Evolutionary conservation across 2,329 filamentous ascomycete genomes (phyloP).

Genomic region (Apiospora marii): DNA sequence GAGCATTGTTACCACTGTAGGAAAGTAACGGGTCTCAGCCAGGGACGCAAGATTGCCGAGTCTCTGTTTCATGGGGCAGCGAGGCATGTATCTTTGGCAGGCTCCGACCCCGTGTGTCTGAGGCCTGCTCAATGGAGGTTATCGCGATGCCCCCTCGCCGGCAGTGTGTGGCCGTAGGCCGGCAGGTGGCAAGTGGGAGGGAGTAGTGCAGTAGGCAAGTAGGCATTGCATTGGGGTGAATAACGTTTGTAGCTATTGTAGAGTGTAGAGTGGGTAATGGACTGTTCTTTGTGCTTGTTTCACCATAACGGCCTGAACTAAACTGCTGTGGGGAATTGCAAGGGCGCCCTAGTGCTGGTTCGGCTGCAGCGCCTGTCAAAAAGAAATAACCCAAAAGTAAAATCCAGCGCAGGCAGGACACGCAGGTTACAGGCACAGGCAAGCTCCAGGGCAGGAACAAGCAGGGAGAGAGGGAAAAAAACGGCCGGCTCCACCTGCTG

Average conservation of each 20-base stretch:
- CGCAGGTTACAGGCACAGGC: not conserved
- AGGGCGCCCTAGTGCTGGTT: not conserved
- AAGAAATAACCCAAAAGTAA: slow-evolving; percentile 3
- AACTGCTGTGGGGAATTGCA: not conserved
- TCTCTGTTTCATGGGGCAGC: not conserved
- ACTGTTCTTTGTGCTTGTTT: not conserved
- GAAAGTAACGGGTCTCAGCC: not conserved
- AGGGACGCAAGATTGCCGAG: not conserved
- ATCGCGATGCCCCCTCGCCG: too few species aligned
- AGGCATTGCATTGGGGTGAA: not conserved
- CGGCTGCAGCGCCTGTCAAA: slow-evolving; percentile 1
- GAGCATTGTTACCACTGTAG: not conserved
- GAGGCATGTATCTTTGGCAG: not conserved
- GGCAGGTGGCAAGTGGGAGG: too few species aligned
- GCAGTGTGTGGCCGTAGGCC: too few species aligned
- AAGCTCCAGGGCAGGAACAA: not conserved
- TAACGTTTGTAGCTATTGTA: not conserved
- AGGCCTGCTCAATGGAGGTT: not conserved
- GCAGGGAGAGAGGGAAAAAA: not conserved
- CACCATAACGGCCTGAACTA: slow-evolving; percentile 16
- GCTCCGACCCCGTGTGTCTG: not conserved
- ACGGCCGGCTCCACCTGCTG: slow-evolving; percentile 6
- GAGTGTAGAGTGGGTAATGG: not conserved
- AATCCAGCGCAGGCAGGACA: not conserved
- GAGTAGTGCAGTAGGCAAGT: too few species aligned